Evolutionary conservation across 2,329 filamentous ascomycete genomes (phyloP), one percentile per base, ranked within the genome.

Genomic region (Huntiella moniliformis): DNA sequence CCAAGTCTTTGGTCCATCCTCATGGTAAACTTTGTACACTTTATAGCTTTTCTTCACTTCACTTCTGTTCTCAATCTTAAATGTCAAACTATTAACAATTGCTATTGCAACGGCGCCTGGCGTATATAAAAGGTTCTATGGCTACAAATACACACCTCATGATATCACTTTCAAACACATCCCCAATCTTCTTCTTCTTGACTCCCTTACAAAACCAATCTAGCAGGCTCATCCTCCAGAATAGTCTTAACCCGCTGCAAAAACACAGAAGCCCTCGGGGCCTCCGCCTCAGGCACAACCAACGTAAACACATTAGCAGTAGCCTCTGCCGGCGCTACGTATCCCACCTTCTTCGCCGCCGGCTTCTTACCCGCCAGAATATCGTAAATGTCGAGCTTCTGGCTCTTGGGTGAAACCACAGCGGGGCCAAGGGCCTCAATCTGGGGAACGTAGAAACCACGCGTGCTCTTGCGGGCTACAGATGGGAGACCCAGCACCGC

Each of bases 181-280:
- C 22, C 32, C 15, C 35, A 35, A 45, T 46, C n/a, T 39, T 36
- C 33, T 10, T 39, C 16, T 34, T 32, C 38, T 22, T 16, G 16
- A 2, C 18, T 8, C 48, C 43, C 49, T 68, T 61, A 78, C 58
- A 78, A 56, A 41, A 92, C 74, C 56, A 93, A 63, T 55, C 78
- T 71, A 32, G 78, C 83, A 11, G 85, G 84, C 62, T 91, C 81
- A 52, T 74, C 70, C 63, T 92, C 84, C 54, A 98, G 62, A 18
- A 88, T 77, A 39, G 70, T 65, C 74, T 94, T 95, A 57, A 95
- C 73, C 54, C 84, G 75, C 63, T 88, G 80, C 52, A 98, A 62
- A 65, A 95, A 98, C 8, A 79, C 69, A 56, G 74, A 70, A 11
- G 84, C 91, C 55, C 86, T 71, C 65, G 78, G 74, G 70, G 87